Conservation (phyloP, 2,329 filamentous ascomycete species). For the Xylariaceae sp. region DNA sequence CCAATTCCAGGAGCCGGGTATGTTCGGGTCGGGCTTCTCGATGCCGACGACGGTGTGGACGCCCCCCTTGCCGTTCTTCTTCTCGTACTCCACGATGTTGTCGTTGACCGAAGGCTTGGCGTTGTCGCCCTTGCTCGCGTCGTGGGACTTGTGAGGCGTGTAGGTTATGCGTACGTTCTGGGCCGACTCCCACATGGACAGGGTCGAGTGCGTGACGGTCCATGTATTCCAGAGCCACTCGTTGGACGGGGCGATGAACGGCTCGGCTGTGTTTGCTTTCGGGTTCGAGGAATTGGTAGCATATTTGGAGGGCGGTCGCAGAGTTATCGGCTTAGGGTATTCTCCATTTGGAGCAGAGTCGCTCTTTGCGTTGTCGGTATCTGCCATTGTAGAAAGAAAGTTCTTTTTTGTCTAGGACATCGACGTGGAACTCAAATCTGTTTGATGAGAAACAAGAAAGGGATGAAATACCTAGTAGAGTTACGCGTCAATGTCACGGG, state of each 20-base stretch:
- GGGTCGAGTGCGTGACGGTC: conserved; percentile 69
- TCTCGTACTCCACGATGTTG: conserved; percentile 61
- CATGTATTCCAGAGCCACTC: conserved; percentile 62
- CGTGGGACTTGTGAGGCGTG: conserved; percentile 29
- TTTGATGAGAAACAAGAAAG: too few species aligned
- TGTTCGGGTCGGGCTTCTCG: conserved; percentile 44
- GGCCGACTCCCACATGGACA: conserved; percentile 74
- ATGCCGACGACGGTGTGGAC: conserved; percentile 60
- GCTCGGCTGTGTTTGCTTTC: conserved; percentile 18
- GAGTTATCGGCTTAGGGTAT: conserved; percentile 26
- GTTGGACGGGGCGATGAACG: conserved; percentile 43
- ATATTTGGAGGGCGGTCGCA: conserved; percentile 48
- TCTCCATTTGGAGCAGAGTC: conserved; percentile 3
- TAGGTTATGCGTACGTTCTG: conserved; percentile 80
- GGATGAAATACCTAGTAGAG: too few species aligned
- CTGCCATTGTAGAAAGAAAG: conserved; percentile 14
- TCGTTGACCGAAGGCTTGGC: conserved; percentile 48
- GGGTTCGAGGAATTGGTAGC: conserved; percentile 22
- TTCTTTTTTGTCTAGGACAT: background rate
- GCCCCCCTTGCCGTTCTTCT: conserved; percentile 37
- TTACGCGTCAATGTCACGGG: too few species aligned
- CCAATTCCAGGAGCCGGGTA: conserved; percentile 61
- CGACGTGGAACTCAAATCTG: too few species aligned
- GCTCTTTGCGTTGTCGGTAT: conserved; percentile 15
- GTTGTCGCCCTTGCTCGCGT: conserved; percentile 19